Conservation (phyloP, 176 grass and related monocot genomes). For the Hordeum marinum region DNA sequence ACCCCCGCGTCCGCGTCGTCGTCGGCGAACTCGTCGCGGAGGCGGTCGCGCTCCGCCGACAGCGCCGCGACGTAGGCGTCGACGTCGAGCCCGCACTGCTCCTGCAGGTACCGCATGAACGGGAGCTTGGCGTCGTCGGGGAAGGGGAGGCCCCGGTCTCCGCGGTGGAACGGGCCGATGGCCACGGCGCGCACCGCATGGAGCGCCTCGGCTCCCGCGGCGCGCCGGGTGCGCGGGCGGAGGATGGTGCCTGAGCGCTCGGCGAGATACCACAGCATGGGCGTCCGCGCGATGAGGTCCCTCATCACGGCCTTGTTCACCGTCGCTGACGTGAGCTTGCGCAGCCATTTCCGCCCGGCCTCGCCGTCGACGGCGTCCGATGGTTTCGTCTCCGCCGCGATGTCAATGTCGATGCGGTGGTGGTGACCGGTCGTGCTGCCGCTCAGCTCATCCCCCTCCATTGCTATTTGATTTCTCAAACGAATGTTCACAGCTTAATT, state of each 20-base stretch:
- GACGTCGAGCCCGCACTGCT: constrained; percentile 23
- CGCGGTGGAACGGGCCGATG: constrained; percentile 53
- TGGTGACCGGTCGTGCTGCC: background rate
- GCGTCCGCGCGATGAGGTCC: constrained; percentile 44
- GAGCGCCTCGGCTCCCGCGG: background rate
- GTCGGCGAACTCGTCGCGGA: constrained; percentile 36
- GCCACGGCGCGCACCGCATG: constrained; percentile 44
- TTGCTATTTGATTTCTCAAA: background rate
- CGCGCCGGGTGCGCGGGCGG: constrained; percentile 23
- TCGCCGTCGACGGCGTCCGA: background rate
- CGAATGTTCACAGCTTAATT: background rate
- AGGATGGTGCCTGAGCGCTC: constrained; percentile 37
- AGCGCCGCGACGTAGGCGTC: background rate
- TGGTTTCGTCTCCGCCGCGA: background rate
- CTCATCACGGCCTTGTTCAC: constrained; percentile 35
- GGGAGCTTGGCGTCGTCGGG: constrained; percentile 39
- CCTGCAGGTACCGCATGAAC: constrained; percentile 39
- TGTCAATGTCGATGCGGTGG: constrained; percentile 34
- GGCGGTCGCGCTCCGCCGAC: background rate
- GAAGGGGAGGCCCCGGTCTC: constrained; percentile 7
- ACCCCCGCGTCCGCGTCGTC: background rate
- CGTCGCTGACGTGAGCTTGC: constrained; percentile 43
- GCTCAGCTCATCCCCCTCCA: background rate
- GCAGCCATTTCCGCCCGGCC: constrained; percentile 27
- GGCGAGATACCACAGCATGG: constrained; percentile 44